Base-by-base conservation (phyloP, 768 basidiomycete species). In the Trametes coccinea region DNA sequence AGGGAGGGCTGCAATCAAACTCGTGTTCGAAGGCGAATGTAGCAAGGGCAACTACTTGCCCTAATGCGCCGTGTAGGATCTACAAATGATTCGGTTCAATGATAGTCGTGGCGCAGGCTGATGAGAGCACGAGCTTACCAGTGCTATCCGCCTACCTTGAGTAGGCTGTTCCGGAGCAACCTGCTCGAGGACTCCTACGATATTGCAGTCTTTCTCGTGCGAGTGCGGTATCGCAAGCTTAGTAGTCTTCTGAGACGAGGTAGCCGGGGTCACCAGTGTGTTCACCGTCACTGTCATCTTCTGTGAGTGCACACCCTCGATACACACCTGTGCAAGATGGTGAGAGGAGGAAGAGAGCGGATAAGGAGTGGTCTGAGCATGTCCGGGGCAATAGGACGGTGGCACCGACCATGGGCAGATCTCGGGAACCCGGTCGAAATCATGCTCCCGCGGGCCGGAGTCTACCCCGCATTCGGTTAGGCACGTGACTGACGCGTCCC, bases 31-130 rank as follows among this genome's bases (percentile, higher is more conserved):
- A 6, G 33, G 33, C 17, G 30, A 3, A 3, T 14, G 17, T 13
- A 4, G 30, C 11, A 30, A 22, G 22, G 22, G 22, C 22, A 22
- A 22, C 22, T 17, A 67, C 82, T 73, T 71, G 89, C 91, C 91
- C 91, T 81, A 90, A 80, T 27, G 84, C 80, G 50, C 91, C 91
- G 72, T 93, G 91, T 7, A 92, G 75, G 65, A 93, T 88, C 91
- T 93, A 69, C 59, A 53, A 7, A 63, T 54, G 29, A n/a, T 16
- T 2, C 43, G 41, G 59, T 65, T 70, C 63, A 62, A 22, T 4
- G 22, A 14, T 17, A 29, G 1, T 29, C 16, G 8, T 8, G 3
- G 6, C 17, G 11, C 67, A 61, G 59, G 29, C n/a, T 62, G 27
- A 53, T 51, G 56, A 34, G 66, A 22, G 30, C 44, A 31, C 9